These are phyloP conservation scores for Syzygium syzygioides DNA, from an alignment of 441 rosid species.

Conservation along the genomic window DNA sequence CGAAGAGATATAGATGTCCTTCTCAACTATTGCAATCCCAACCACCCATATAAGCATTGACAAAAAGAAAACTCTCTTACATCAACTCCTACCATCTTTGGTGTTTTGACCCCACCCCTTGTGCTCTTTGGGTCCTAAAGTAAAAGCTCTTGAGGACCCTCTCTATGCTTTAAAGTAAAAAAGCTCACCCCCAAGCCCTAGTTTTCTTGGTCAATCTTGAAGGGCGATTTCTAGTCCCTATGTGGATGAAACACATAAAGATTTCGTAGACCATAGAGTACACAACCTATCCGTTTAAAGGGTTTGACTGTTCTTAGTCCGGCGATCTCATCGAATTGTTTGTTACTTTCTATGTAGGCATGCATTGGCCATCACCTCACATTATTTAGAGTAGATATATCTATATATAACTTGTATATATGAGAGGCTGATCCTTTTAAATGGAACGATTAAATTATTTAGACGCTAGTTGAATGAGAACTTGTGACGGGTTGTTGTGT, in stretches of 20 bases:
- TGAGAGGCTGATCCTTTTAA: background rate
- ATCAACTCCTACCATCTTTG: background rate
- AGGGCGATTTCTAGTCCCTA: background rate
- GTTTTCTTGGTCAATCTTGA: background rate
- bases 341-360: background rate
- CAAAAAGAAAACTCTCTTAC: background rate
- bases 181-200: background rate
- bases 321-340: background rate
- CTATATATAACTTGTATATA: background rate
- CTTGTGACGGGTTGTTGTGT: background rate
- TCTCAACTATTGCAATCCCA: background rate
- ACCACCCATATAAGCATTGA: background rate
- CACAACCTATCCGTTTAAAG: background rate
- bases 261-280: background rate
- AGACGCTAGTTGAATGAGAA: background rate
- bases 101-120: background rate
- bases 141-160: background rate
- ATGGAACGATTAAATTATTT: background rate
- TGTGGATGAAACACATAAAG: background rate
- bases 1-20: background rate
- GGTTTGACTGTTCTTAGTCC: background rate
- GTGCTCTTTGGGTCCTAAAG: background rate
- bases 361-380: background rate
- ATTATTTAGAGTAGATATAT: background rate
- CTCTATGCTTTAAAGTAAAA: background rate